Base-by-base conservation (phyloP, 305 asterid species). In the Solanum hybrid region DNA sequence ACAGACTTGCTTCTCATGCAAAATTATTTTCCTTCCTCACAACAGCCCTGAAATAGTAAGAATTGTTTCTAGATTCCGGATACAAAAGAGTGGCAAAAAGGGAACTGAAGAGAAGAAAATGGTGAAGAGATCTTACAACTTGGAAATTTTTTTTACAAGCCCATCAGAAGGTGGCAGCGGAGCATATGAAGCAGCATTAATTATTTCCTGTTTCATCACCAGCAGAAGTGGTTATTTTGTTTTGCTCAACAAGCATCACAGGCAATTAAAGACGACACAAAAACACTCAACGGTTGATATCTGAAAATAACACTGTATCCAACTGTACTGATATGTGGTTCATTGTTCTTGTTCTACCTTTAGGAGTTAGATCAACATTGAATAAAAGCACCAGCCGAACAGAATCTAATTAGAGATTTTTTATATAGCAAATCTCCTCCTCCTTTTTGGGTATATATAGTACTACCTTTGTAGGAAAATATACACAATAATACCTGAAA, bases 111-210 rank as follows among this genome's bases (percentile, higher is more conserved):
- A 31, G 31, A 85, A 33, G 75, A 57, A 31, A 85, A 85, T 31
- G 75, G 46, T 31, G 26, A n/a, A 20, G 75, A 51, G 75, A 11
- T 85, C 88, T 57, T 51, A 85, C 88, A 85, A 85, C 46, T 88
- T 78, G 61, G 78, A 37, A 78, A 88, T 61, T 78, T 88, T 88
- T 78, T 79, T 82, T 76, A 39, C 67, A 51, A 88, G 78, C 64
- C 76, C 57, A 3, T 88, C 86, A 10, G 90, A 82, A 78, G 90
- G 67, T 24, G 90, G 90, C 5, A 77, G 57, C 3, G 90, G 90
- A 34, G 90, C 77, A 88, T 88, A 88, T 34, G 90, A 78, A 57
- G 90, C 90, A 78, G 90, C 87, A 79, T 88, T 88, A 11, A 88
- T 88, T 46, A 88, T 88, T 46, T 81, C 87, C 90, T 88, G 87